Percentiles rank a stretch among this genome's conserved stretches.
Evolutionary conservation across 805 yeast species (phyloP).

Genomic region (Debaryomyces castellii): DNA sequence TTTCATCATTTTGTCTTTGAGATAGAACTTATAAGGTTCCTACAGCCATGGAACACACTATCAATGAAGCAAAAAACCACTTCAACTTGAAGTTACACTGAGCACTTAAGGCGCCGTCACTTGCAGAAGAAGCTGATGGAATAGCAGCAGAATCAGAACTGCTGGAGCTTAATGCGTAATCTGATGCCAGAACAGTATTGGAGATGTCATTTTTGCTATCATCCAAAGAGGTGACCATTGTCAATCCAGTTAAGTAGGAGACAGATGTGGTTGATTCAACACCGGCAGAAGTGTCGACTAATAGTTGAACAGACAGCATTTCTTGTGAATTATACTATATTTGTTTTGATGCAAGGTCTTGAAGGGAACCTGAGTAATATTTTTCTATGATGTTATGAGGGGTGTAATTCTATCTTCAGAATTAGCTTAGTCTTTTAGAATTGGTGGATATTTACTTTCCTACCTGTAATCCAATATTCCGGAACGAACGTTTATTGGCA

Average conservation of each 20-base stretch:
- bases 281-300: background rate
- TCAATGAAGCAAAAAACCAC: conserved; percentile 2
- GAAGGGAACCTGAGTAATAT: background rate
- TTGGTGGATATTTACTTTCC: too few relatives aligned
- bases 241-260: conserved; percentile 1
- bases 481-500: background rate
- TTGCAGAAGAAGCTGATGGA: conserved; percentile 1
- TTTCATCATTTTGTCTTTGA: background rate
- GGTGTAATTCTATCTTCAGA: too few relatives aligned
- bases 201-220: conserved; percentile 1
- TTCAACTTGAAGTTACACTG: conserved; percentile 2
- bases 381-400: background rate
- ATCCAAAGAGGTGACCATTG: background rate
- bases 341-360: background rate
- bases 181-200: background rate
- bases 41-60: conserved; percentile 2
- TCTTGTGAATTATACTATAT: background rate
- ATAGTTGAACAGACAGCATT: background rate
- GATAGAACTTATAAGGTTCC: conserved; percentile 1
- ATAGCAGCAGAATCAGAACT: conserved; percentile 1
- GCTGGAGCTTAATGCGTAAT: background rate
- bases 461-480: background rate
- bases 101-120: background rate
- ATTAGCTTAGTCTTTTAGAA: background rate
- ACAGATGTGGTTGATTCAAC: background rate